Conservation (phyloP, 345 rosid species). For the Salix purpurea region DNA sequence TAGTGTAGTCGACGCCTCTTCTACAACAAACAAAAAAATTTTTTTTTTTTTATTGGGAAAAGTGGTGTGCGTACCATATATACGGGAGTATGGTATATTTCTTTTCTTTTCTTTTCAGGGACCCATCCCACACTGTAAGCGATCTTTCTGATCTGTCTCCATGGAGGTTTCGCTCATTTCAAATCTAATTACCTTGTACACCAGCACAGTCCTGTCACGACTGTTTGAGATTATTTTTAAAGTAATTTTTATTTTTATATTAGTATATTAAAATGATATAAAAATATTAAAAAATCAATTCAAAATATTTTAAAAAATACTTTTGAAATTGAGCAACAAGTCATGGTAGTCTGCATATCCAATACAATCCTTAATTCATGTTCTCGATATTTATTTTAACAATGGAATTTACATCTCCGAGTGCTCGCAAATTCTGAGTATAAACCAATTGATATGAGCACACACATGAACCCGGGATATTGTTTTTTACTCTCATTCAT, state of each 20-base stretch:
- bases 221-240: too few relatives aligned
- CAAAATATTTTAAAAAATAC: too few relatives aligned
- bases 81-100: not conserved
- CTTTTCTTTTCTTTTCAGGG: not conserved
- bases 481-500: not conserved
- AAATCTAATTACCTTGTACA: too few relatives aligned
- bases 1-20: not conserved
- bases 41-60: not conserved
- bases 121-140: not conserved
- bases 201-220: too few relatives aligned
- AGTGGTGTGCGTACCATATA: not conserved
- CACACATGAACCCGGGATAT: too few relatives aligned
- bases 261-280: too few relatives aligned
- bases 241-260: too few relatives aligned
- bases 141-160: slow-evolving; percentile 4
- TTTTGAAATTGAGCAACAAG: too few relatives aligned
- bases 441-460: too few relatives aligned
- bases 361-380: not conserved
- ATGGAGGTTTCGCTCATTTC: not conserved
- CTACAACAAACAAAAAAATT: not conserved
- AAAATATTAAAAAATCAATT: too few relatives aligned
- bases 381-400: not conserved
- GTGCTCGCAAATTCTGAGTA: too few relatives aligned
- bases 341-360: not conserved
- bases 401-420: too few relatives aligned